Conservation (phyloP, 805 yeast species). For the Yarrowia yakushimensis region DNA sequence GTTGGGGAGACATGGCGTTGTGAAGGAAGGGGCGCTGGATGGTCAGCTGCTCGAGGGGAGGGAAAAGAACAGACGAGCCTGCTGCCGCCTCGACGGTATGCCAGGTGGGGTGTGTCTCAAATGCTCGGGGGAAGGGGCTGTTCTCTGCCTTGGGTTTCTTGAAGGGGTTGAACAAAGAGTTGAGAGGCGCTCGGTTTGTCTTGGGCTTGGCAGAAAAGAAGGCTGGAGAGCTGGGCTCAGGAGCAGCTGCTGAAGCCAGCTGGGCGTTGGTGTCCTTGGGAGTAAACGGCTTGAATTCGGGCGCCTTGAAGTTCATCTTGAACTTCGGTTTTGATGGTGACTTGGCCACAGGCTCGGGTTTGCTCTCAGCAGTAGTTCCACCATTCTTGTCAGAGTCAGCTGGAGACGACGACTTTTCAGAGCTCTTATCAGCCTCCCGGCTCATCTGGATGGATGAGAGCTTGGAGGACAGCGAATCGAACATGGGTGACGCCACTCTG, state of each 20-base stretch:
- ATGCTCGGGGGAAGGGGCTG: slow-evolving; percentile 20
- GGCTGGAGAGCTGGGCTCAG: slow-evolving; percentile 8
- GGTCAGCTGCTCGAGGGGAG: slow-evolving; percentile 9
- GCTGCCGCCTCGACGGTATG: slow-evolving; percentile 16
- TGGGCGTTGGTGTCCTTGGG: slow-evolving; percentile 17
- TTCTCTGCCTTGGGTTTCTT: slow-evolving; percentile 16
- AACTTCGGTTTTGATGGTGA: slow-evolving; percentile 40
- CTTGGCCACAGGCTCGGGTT: slow-evolving; percentile 28
- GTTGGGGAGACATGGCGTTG: slow-evolving; percentile 24
- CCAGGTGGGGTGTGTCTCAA: slow-evolving; percentile 24
- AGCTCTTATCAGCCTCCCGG: slow-evolving; percentile 17
- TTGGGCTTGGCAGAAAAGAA: neutral
- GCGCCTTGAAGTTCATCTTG: slow-evolving; percentile 55
- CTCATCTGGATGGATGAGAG: slow-evolving; percentile 13
- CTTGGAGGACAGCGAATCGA: slow-evolving; percentile 23
- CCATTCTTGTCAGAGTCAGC: slow-evolving; percentile 12
- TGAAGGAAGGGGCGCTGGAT: slow-evolving; percentile 21
- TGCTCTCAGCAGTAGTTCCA: neutral
- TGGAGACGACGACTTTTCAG: slow-evolving; percentile 31
- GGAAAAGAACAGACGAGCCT: slow-evolving; percentile 19
- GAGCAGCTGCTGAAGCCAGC: neutral
- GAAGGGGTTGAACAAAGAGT: slow-evolving; percentile 15
- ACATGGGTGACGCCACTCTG: slow-evolving; percentile 3
- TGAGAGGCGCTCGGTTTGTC: neutral
- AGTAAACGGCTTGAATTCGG: slow-evolving; percentile 54